Base-by-base conservation (phyloP, 2,329 filamentous ascomycete genomes). In the Monosporascus sp. region DNA sequence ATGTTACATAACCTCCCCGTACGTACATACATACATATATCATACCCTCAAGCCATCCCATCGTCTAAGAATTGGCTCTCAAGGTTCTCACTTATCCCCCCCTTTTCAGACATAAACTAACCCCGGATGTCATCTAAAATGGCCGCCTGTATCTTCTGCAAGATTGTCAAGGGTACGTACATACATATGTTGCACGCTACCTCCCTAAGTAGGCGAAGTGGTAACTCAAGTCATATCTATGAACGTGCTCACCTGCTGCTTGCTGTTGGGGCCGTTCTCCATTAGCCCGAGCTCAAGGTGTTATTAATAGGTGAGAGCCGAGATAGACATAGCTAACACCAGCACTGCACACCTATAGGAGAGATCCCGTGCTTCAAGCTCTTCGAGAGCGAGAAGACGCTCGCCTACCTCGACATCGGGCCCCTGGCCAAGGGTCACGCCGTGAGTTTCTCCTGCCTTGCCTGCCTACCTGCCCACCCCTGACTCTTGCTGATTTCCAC, bases 301-400 rank as follows among this genome's bases (percentile, higher is more conserved):
- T 31, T 27, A 11, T 31, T 3, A 31, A 9, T 31, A 31, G 27
- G 11, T 31, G 11, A 31, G 27, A 11, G 9, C 11, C 27, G 3
- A 31, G 9, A 31, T 31, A 31, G 27, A 9, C 11, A 9, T 31
- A 11, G 27, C 27, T 31, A 31, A 1, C 36, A 44, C 19, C 46
- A 17, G 16, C 31, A 31, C 27, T 3, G 8, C 41, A 56, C n/a
- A 7, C 11, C 11, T 14, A 44, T 64, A 97, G 92, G 92, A 61
- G 93, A 97, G 57, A 97, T 99, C 71, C 94, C 94, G 48, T 93
- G 85, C 64, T 87, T 97, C 80, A 99, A 97, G 82, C 86, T 99
- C 74, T 92, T 90, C 69, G 94, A 99, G 76, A 94, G 84, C 65
- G 89, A 96, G 38, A 96, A 93, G 77, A 90, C 93, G 46, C 80